phyloP scores from a whole-genome alignment of 495 filamentous ascomycete species.

The Parmelia sp. region DNA sequence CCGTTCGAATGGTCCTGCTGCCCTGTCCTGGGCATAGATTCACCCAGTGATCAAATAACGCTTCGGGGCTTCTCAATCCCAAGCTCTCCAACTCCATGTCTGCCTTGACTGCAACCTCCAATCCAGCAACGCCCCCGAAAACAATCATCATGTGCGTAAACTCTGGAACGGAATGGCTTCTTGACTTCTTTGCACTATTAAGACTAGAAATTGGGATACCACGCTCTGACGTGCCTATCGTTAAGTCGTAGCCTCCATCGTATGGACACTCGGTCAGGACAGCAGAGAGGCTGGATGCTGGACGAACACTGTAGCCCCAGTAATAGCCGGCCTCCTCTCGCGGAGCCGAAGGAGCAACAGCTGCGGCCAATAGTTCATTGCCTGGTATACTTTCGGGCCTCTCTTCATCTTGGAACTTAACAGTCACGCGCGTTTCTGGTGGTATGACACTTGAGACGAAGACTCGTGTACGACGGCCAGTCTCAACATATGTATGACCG shows the following conservation, averaged over 20 bases:
- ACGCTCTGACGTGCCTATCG: constrained; percentile 69
- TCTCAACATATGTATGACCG: constrained; percentile 23
- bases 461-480: constrained; percentile 36
- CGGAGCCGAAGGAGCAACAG: constrained; percentile 54
- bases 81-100: constrained; percentile 54
- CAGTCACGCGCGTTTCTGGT: constrained; percentile 56
- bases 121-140: constrained; percentile 65
- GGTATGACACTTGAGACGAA: constrained; percentile 49
- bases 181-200: constrained; percentile 16
- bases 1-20: constrained; percentile 68
- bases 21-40: constrained; percentile 69
- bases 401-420: constrained; percentile 45
- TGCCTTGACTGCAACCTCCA: constrained; percentile 61
- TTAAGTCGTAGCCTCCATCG: constrained; percentile 60
- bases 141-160: constrained; percentile 65
- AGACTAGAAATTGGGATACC: constrained; percentile 47
- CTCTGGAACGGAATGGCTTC: constrained; percentile 21
- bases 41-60: constrained; percentile 73
- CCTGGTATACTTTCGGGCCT: constrained; percentile 12
- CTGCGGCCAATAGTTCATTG: constrained; percentile 29
- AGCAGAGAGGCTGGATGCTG: constrained; percentile 49
- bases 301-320: constrained; percentile 66
- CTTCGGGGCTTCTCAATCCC: constrained; percentile 48
- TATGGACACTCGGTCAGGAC: constrained; percentile 61
- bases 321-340: constrained; percentile 65